Evolutionary conservation across 2,329 filamentous ascomycete genomes (phyloP).

Genomic region (Coniella vitis): DNA sequence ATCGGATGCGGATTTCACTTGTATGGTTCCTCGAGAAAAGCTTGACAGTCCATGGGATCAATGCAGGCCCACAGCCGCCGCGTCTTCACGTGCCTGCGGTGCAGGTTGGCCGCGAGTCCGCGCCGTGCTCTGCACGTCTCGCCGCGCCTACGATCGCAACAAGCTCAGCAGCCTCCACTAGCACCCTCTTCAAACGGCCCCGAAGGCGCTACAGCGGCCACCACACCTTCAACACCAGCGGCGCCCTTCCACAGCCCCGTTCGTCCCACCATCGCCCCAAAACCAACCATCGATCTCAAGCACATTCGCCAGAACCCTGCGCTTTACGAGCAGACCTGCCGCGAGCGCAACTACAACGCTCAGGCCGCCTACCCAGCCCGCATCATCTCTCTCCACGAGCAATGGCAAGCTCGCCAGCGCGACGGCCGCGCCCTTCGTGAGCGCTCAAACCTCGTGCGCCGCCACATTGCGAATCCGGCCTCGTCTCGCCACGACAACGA

Average conservation of each 20-base stretch:
- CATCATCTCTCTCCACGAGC: conserved; percentile 49
- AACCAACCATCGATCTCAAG: conserved; percentile 74
- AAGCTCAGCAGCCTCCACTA: background rate
- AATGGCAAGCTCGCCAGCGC: conserved; percentile 54
- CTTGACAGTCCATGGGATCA: background rate
- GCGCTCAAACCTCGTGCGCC: conserved; percentile 58
- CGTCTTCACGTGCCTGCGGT: conserved; percentile 16
- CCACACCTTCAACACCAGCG: background rate
- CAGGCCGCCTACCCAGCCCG: conserved; percentile 47
- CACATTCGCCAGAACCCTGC: conserved; percentile 82
- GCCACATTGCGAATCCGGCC: conserved; percentile 46
- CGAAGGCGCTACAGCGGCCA: conserved; percentile 8
- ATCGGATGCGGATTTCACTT: too few species aligned
- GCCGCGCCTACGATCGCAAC: conserved; percentile 11
- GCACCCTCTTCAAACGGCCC: too few species aligned
- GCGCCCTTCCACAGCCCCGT: background rate
- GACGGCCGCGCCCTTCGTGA: conserved; percentile 56
- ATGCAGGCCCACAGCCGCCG: background rate
- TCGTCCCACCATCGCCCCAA: conserved; percentile 67
- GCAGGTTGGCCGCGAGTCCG: background rate
- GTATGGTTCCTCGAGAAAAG: background rate
- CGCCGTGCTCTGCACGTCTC: conserved; percentile 10
- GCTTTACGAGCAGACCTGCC: conserved; percentile 75
- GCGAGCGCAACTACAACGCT: conserved; percentile 71
- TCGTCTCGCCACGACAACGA: conserved; percentile 37